phyloP scores from a whole-genome alignment of 2,329 filamentous ascomycete species.

The Thelonectria discophora region DNA sequence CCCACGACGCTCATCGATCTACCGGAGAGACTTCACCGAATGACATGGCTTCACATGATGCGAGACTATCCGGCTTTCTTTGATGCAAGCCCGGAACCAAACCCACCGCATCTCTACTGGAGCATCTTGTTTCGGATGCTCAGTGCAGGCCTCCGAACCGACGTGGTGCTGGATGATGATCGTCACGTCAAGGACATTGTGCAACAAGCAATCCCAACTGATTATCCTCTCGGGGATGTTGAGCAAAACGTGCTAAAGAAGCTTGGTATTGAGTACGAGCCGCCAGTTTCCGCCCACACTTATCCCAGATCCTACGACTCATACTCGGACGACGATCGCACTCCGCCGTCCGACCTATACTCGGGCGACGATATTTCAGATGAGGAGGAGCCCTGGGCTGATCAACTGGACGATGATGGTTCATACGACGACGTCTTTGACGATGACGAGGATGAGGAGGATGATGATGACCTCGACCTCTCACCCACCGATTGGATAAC shows the following conservation, averaged over 20 bases:
- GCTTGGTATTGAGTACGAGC: constrained; percentile 38
- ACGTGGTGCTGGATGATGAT: constrained; percentile 35
- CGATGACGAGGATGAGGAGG: background rate
- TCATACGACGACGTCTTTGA: constrained; percentile 22
- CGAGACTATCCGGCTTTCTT: constrained; percentile 12
- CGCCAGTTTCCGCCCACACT: constrained; percentile 16
- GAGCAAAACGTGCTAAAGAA: constrained; percentile 39
- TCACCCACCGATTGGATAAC: background rate
- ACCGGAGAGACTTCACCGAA: constrained; percentile 33
- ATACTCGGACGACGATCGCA: background rate
- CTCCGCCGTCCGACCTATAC: background rate
- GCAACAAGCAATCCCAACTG: constrained; percentile 34
- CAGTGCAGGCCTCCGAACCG: constrained; percentile 38
- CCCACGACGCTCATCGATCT: constrained; percentile 33
- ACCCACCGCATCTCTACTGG: constrained; percentile 38
- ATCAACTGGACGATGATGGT: constrained; percentile 34
- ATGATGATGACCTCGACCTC: background rate
- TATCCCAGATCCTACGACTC: background rate
- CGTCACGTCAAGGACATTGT: constrained; percentile 34
- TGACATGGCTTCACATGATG: constrained; percentile 39
- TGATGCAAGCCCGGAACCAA: background rate
- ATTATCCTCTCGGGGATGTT: constrained; percentile 30
- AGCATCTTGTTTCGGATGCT: constrained; percentile 37
- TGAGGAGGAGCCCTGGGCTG: constrained; percentile 16
- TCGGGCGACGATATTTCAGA: constrained; percentile 16